These are phyloP conservation scores for Mortierella sp. DNA, from an alignment of 371 early-diverging fungal species.

Conservation along the genomic window DNA sequence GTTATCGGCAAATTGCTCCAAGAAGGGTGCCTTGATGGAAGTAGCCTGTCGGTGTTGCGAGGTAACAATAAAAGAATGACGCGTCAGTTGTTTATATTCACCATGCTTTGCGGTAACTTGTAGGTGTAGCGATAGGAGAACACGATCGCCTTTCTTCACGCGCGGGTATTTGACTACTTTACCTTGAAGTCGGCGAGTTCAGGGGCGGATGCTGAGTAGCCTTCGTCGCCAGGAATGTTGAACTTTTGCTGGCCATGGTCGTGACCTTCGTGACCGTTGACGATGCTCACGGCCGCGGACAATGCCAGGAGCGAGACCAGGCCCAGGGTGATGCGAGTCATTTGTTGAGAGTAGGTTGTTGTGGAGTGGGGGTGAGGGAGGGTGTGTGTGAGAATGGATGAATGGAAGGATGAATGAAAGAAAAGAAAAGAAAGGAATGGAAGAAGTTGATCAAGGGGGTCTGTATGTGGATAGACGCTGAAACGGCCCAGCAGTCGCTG, in stretches of 20 bases:
- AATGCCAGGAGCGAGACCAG: slow-evolving; percentile 57
- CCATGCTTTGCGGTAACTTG: too few relatives aligned
- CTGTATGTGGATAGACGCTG: not conserved
- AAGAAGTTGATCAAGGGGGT: not conserved
- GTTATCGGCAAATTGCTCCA: slow-evolving; percentile 81
- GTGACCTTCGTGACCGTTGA: slow-evolving; percentile 41
- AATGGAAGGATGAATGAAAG: not conserved
- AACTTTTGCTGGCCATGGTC: slow-evolving; percentile 35
- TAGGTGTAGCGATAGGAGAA: too few relatives aligned
- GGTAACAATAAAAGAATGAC: not conserved
- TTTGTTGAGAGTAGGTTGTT: slow-evolving; percentile 8
- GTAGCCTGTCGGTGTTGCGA: slow-evolving; percentile 36
- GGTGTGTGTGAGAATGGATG: not conserved
- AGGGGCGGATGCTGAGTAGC: slow-evolving; percentile 3
- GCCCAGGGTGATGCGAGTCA: slow-evolving; percentile 52
- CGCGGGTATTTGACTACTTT: not conserved
- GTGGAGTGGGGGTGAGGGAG: not conserved
- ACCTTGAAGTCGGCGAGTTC: slow-evolving; percentile 50
- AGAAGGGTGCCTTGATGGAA: slow-evolving; percentile 68
- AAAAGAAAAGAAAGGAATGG: slow-evolving; percentile 18
- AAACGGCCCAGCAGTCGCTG: slow-evolving; percentile 5
- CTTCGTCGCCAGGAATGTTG: slow-evolving; percentile 49
- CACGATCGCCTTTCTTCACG: not conserved
- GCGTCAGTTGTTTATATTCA: not conserved
- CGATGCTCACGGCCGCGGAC: slow-evolving; percentile 55